Percentiles rank a stretch among this genome's conserved stretches.
These are phyloP conservation scores for Rhexocercosporidium sp. DNA, from an alignment of 2,329 filamentous ascomycete species.

Conservation along the genomic window DNA sequence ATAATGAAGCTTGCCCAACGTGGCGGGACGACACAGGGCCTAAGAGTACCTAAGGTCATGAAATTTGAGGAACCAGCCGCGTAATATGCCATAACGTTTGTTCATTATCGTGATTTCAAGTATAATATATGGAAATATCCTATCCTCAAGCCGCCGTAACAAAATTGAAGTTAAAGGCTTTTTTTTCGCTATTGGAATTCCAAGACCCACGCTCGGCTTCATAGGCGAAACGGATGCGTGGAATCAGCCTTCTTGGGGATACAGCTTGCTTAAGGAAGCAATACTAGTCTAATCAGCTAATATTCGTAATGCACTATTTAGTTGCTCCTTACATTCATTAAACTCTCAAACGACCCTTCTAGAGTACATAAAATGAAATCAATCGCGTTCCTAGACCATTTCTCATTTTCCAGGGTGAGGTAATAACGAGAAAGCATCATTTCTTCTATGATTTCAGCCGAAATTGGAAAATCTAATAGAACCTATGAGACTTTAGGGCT, in stretches of 20 bases:
- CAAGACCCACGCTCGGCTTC: constrained; percentile 4
- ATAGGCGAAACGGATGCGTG: constrained; percentile 14
- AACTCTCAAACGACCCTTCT: constrained; percentile 12
- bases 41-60: not conserved
- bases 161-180: constrained; percentile 5
- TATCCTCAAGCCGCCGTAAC: not conserved
- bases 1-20: too few species aligned
- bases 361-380: constrained; percentile 19
- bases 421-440: constrained; percentile 25
- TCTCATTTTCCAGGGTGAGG: constrained; percentile 17
- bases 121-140: not conserved
- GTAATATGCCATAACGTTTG: not conserved
- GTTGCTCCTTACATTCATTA: not conserved
- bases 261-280: constrained; percentile 14
- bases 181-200: not conserved
- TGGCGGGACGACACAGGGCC: too few species aligned
- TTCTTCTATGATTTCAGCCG: constrained; percentile 24
- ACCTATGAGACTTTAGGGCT: not conserved
- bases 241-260: constrained; percentile 20
- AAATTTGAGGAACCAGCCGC: not conserved
- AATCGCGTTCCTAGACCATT: constrained; percentile 17
- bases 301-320: not conserved
- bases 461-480: constrained; percentile 22
- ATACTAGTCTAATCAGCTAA: constrained; percentile 20
- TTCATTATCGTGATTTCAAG: not conserved